Conservation (phyloP, 1,139 yeast genomes). For the Meyerozyma smithsonii region DNA sequence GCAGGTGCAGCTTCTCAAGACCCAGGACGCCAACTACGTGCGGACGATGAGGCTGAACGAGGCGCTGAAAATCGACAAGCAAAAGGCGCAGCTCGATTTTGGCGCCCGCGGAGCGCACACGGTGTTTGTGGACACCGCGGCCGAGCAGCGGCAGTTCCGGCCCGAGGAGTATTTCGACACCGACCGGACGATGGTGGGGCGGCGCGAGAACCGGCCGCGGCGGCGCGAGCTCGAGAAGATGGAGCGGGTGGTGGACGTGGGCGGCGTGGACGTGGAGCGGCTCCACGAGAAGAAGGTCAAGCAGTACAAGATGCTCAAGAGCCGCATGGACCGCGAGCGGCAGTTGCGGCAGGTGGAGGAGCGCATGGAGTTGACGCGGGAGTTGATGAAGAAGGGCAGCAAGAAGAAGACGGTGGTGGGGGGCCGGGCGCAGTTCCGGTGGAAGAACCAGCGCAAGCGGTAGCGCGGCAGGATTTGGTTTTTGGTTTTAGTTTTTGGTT, state of each 20-base stretch:
- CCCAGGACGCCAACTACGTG: constrained; percentile 85
- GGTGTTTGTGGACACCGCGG: constrained; percentile 68
- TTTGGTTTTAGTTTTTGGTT: no score
- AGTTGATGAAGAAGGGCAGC: constrained; percentile 85
- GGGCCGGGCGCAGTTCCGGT: constrained; percentile 73
- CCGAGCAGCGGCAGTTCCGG: constrained; percentile 53
- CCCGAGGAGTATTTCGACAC: constrained; percentile 69
- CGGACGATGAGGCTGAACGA: constrained; percentile 74
- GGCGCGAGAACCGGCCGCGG: constrained; percentile 71
- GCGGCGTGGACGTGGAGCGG: constrained; percentile 30
- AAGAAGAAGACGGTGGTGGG: constrained; percentile 66
- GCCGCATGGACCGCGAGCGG: constrained; percentile 60
- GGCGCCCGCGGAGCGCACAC: constrained; percentile 70
- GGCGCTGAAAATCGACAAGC: constrained; percentile 55
- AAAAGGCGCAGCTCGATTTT: constrained; percentile 51
- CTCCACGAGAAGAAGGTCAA: constrained; percentile 54
- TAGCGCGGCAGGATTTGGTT: no score
- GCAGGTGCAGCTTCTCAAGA: constrained; percentile 76
- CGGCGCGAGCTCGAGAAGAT: constrained; percentile 52
- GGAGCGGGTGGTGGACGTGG: constrained; percentile 22
- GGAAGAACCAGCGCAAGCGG: constrained; percentile 83
- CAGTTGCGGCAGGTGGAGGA: constrained; percentile 65
- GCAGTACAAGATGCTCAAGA: constrained; percentile 50
- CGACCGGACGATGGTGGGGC: constrained; percentile 53
- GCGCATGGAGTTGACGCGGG: constrained; percentile 72